Base-by-base conservation (phyloP, 257 asterid species). In the Handroanthus guayacan region DNA sequence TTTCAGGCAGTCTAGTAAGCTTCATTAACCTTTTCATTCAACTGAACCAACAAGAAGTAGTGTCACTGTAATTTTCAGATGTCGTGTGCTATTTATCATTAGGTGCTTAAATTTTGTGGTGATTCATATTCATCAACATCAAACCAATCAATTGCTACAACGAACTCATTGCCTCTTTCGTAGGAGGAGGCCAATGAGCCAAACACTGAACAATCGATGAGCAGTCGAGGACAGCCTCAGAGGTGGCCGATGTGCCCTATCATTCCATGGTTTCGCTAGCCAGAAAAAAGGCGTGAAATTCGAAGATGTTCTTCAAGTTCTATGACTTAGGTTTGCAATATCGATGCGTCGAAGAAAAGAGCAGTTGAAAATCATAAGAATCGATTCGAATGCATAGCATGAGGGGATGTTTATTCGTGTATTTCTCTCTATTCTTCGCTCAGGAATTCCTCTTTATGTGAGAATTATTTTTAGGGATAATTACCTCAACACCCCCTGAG, bases 181-280 rank as follows among this genome's bases (percentile, higher is more conserved):
- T 17, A 94, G 97, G 82, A 97, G 92, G 98, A 94, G 78, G 97
- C 98, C 0, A 92, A 94, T 63, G 98, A 94, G 83, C 76, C 90
- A 39, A 69, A 89, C 98, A 4, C 67, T 89, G 41, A 97, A 94
- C 81, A 51, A 88, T 89, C 0, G 97, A 94, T 85, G 98, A 84
- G 12, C 80, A 47, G 43, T 75, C 84, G 11, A 78, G 97, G 75
- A 87, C 91, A 51, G 92, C 87, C 36, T 88, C 96, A 0, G 98
- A 92, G 75, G 89, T 92, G 93, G 97, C 92, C 1, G 97, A 94
- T 57, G 84, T 94, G 75, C 84, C 90, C 13, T 89, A 90, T 78
- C 97, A 92, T 72, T 61, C 93, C 62, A 87, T 90, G 96, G 97
- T 89, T 69, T 82, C 92, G 80, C 82, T 94, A 48, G 82, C 88